Base-by-base conservation (phyloP, 345 rosid species). In the Acer campestre region DNA sequence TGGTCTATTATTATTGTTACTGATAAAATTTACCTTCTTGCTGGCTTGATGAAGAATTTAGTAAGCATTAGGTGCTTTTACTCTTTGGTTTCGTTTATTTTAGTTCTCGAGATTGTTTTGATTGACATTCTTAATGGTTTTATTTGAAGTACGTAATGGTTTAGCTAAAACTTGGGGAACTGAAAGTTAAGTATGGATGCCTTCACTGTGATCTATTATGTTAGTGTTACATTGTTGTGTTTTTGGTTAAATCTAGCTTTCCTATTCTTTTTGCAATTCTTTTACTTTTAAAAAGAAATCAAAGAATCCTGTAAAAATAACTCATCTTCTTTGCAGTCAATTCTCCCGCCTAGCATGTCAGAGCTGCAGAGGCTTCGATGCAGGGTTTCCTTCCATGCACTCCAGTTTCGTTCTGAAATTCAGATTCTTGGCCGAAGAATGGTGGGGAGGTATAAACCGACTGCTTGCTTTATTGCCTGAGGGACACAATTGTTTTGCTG, bases 351-450 rank as follows among this genome's bases (percentile, higher is more conserved):
- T 67, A 84, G 91, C 77, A 86, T 97, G 93, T 81, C 86, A 7
- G 99, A 97, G 81, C 86, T 89, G 75, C 98, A 97, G 85, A 90
- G 98, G 82, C 92, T 97, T 69, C 91, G 99, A 83, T 97, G 99
- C 82, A 90, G 98, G 69, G 98, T 94, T 80, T 94, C 96, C 69
- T 97, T 97, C 74, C 98, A 94, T 83, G 98, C 98, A 46, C 97
- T 97, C 69, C 94, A 90, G 79, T 94, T 97, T 80, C 97, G 98
- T 70, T 79, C 86, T 77, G 97, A 90, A 85, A 91, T 97, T 82
- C 91, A 87, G 82, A 80, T 84, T 70, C 91, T 94, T 75, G 99
- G 94, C 13, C 90, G 74, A 78, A 86, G 75, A 80, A 97, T 97
- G 85, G 91, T 94, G 75, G 94, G 93, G 83, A 94, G 98, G 99